Evolutionary conservation across 305 asterid species (phyloP), one percentile per base, ranked within the genome.

Genomic region (Caryopteris hybrid): DNA sequence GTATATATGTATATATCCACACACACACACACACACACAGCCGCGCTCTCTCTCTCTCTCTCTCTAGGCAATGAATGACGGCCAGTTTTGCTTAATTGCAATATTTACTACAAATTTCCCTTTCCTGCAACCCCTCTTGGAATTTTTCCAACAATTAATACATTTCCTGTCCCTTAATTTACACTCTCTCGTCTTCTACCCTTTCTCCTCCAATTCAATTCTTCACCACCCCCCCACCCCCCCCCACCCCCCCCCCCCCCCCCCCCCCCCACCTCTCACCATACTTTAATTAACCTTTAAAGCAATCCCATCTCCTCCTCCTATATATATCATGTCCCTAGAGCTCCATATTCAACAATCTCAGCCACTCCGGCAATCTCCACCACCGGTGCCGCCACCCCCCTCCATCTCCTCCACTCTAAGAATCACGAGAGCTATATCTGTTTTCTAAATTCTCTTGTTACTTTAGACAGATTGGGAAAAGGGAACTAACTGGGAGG

Each of bases 201-300:
- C 73, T 78, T 71, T 74, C 66, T 53, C 71, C 48, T 69, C 33
- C 77, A 51, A 56, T 68, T 64, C 74, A 65, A 41, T 63, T 68
- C 75, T 52, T 8, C 73, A 61, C 61, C 75, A 8, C 71, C 58
- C 50, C 33, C 61, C 42, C 18, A 18, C 60, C 51, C 60, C n/a
- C n/a, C 42, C 11, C 61, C 33, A 17, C 21, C 61, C n/a, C 61
- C 13, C 73, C 38, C 61, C 39, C 60, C 22, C 80, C 47, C 61
- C 66, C 29, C 59, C 29, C 73, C 45, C 66, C 33, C 61, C 52
- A 34, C 52, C 78, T 71, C 82, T 76, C 77, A 41, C 79, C 77
- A 64, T 31, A 73, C 81, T 80, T 88, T 81, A 86, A 87, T 78
- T 81, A 77, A 76, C 74, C 79, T 81, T 84, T 83, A 83, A 90